Percentiles rank a stretch among this genome's conserved stretches.
These are phyloP conservation scores for Rhodotorula kratochvilovae DNA, from an alignment of 768 basidiomycete genomes.

Conservation along the genomic window DNA sequence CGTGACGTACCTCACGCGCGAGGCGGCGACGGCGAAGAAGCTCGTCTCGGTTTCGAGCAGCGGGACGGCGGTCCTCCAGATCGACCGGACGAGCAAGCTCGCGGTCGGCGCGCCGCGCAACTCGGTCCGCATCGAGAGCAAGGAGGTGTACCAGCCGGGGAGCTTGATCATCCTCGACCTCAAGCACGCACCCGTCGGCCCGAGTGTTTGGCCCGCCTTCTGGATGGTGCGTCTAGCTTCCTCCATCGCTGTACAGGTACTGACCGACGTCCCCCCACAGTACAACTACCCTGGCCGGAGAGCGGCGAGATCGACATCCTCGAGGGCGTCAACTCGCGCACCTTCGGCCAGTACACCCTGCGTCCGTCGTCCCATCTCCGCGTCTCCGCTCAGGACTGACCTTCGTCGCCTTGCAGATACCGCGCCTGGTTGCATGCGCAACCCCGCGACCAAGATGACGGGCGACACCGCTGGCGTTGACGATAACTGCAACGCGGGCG, in stretches of 20 bases:
- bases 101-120: background rate
- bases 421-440: slow-evolving; percentile 16
- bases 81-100: slow-evolving; percentile 14
- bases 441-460: slow-evolving; percentile 38
- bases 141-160: slow-evolving; percentile 11
- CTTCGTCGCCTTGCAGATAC: slow-evolving; percentile 20
- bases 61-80: slow-evolving; percentile 8
- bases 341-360: slow-evolving; percentile 50
- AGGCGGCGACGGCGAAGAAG: background rate
- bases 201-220: slow-evolving; percentile 8
- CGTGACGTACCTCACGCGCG: slow-evolving; percentile 6
- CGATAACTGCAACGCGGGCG: slow-evolving; percentile 46
- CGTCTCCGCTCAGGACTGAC: too few relatives aligned
- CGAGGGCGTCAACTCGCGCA: slow-evolving; percentile 49
- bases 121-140: slow-evolving; percentile 4
- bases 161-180: slow-evolving; percentile 20
- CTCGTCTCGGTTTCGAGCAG: background rate
- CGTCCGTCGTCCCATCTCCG: slow-evolving; percentile 47
- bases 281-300: slow-evolving; percentile 48
- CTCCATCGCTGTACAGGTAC: background rate
- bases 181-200: slow-evolving; percentile 10
- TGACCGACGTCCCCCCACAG: background rate
- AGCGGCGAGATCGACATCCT: slow-evolving; percentile 48
- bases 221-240: slow-evolving; percentile 6
- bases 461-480: slow-evolving; percentile 46